These are phyloP conservation scores for Knoxia roxburghii DNA, from an alignment of 257 asterid species.

Conservation along the genomic window DNA sequence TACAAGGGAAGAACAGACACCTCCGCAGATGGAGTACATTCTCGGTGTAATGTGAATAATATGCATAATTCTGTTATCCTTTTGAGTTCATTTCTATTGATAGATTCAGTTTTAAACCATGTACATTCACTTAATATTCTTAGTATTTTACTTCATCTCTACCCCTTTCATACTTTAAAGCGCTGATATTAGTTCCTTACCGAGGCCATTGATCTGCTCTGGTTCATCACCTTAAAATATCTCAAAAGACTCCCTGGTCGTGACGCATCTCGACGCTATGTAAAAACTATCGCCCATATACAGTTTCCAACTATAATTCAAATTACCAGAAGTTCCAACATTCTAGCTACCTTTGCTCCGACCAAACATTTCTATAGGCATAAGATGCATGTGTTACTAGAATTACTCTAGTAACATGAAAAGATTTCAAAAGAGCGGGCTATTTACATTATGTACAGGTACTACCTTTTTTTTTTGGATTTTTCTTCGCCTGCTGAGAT, in stretches of 20 bases:
- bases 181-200: too few relatives aligned
- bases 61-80: not conserved
- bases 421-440: not conserved
- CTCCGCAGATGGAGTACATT: constrained; percentile 1
- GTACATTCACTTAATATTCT: too few relatives aligned
- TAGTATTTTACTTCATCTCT: not conserved
- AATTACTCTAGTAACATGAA: not conserved
- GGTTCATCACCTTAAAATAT: too few relatives aligned
- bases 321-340: not conserved
- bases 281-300: too few relatives aligned
- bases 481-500: too few relatives aligned
- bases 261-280: too few relatives aligned
- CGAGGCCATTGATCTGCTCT: too few relatives aligned
- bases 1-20: not conserved
- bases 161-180: too few relatives aligned
- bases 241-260: too few relatives aligned
- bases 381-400: not conserved
- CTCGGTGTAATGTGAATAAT: not conserved
- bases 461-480: too few relatives aligned
- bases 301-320: too few relatives aligned
- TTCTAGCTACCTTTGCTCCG: not conserved
- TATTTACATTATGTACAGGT: constrained; percentile 20
- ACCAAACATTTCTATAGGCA: not conserved
- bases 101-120: too few relatives aligned
- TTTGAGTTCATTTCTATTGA: not conserved